Evolutionary conservation across 345 rosid genomes (phyloP).

Genomic region (Acer yangbiense): DNA sequence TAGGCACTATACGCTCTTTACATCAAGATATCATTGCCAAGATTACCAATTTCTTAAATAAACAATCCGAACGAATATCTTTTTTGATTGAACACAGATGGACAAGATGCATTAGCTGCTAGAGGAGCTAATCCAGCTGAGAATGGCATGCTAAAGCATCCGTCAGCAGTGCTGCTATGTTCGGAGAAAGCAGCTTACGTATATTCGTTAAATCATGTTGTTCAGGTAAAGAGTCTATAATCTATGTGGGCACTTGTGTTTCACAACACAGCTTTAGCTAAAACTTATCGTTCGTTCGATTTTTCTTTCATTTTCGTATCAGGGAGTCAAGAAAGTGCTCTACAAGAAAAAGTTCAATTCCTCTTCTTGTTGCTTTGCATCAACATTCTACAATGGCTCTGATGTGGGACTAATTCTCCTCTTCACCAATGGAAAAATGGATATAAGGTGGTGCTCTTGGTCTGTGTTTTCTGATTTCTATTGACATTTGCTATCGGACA

Average conservation of each 20-base stretch:
- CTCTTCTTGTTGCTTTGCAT: constrained; percentile 79
- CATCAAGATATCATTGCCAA: background rate
- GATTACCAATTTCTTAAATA: background rate
- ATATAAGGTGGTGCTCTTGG: constrained; percentile 62
- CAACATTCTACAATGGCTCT: constrained; percentile 54
- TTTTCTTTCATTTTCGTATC: constrained; percentile 10
- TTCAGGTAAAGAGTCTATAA: constrained; percentile 53
- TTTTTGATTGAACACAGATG: constrained; percentile 38
- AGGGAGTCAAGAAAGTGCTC: constrained; percentile 82
- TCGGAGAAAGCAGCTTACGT: constrained; percentile 85
- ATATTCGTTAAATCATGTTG: constrained; percentile 65
- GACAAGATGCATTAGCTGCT: constrained; percentile 41
- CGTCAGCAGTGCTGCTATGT: constrained; percentile 53
- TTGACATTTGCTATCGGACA: background rate
- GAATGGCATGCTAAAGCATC: constrained; percentile 49
- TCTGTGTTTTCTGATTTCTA: background rate
- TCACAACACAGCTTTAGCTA: background rate
- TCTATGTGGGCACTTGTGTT: background rate
- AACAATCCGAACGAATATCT: background rate
- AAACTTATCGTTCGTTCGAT: background rate
- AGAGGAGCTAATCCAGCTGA: constrained; percentile 45
- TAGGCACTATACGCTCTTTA: constrained; percentile 27
- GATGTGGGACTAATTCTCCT: constrained; percentile 76
- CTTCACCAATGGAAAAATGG: constrained; percentile 63
- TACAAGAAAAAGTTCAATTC: constrained; percentile 85